phyloP scores from a whole-genome alignment of 495 filamentous ascomycete species.

The Annulohypoxylon maeteangense region DNA sequence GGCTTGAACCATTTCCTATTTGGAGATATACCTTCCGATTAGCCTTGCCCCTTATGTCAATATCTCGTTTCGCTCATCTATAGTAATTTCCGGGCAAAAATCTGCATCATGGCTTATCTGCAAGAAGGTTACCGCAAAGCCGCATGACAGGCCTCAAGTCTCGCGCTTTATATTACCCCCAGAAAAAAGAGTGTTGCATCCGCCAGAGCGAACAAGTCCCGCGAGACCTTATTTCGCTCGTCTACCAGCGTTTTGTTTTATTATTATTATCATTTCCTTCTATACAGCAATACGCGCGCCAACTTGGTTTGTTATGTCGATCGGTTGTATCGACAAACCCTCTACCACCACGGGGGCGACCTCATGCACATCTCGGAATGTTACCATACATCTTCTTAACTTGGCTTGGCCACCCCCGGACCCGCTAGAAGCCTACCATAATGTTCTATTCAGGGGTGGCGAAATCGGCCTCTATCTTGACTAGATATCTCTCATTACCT shows the following conservation, averaged over 20 bases:
- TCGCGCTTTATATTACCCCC: conserved; percentile 37
- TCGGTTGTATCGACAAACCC: conserved; percentile 33
- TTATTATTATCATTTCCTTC: neutral
- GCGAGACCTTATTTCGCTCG: conserved; percentile 29
- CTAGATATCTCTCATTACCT: conserved; percentile 7
- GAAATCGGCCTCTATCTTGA: conserved; percentile 37
- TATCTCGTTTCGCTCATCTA: conserved; percentile 41
- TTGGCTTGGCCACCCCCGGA: conserved; percentile 34
- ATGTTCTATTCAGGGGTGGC: conserved; percentile 38
- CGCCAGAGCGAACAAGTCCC: conserved; percentile 46
- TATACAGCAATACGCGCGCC: conserved; percentile 27
- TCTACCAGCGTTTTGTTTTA: neutral
- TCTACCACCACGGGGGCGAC: conserved; percentile 31
- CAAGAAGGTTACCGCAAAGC: conserved; percentile 43
- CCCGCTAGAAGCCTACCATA: conserved; percentile 21
- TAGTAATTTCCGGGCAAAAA: conserved; percentile 48
- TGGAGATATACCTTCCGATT: conserved; percentile 44
- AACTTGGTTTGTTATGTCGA: conserved; percentile 36
- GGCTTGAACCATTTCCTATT: conserved; percentile 34
- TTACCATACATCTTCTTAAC: conserved; percentile 40
- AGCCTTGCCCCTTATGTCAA: conserved; percentile 24
- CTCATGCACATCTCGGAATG: conserved; percentile 44
- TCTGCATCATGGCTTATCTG: conserved; percentile 36
- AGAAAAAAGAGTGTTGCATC: conserved; percentile 41
- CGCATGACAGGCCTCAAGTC: conserved; percentile 27